phyloP scores from a whole-genome alignment of 2,329 filamentous ascomycete species.

The Domatiomyces catenatus region DNA sequence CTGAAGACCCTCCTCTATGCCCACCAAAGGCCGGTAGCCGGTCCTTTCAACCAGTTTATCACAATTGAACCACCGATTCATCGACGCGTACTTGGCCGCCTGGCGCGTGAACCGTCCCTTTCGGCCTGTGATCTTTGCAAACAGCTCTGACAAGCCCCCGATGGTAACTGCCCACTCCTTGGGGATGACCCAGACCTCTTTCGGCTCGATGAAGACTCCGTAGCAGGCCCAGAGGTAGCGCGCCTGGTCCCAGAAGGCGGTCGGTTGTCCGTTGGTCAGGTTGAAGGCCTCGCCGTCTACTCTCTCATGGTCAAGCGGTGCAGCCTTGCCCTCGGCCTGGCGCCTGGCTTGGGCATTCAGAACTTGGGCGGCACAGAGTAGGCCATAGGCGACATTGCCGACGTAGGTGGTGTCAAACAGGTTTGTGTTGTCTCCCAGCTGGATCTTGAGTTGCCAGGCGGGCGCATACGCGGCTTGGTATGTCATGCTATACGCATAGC shows the following conservation, averaged over 20 bases:
- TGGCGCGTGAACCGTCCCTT: slow-evolving; percentile 31
- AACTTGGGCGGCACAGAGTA: slow-evolving; percentile 63
- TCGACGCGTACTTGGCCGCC: slow-evolving; percentile 32
- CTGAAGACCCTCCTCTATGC: slow-evolving; percentile 32
- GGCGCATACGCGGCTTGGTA: slow-evolving; percentile 47
- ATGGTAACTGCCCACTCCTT: slow-evolving; percentile 26
- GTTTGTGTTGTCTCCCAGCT: slow-evolving; percentile 62
- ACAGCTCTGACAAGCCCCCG: slow-evolving; percentile 28
- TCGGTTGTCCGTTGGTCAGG: slow-evolving; percentile 74
- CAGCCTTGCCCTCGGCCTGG: slow-evolving; percentile 33
- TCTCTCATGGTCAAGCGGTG: slow-evolving; percentile 54
- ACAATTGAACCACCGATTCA: slow-evolving; percentile 34
- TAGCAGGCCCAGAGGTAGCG: slow-evolving; percentile 55
- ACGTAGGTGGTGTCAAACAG: slow-evolving; percentile 59
- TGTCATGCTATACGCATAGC: slow-evolving; percentile 58
- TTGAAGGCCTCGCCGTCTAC: slow-evolving; percentile 80
- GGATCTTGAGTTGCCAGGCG: slow-evolving; percentile 52
- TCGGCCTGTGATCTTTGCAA: slow-evolving; percentile 29
- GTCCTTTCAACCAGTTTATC: slow-evolving; percentile 32
- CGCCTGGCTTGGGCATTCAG: slow-evolving; percentile 40
- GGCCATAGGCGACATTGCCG: slow-evolving; percentile 57
- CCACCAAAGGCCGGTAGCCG: slow-evolving; percentile 30
- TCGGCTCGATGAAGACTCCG: slow-evolving; percentile 26
- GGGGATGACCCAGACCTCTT: slow-evolving; percentile 27
- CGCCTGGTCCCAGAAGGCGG: slow-evolving; percentile 85